These are phyloP conservation scores for Diaporthe sp. DNA, from an alignment of 2,329 filamentous ascomycete genomes.

Conservation along the genomic window DNA sequence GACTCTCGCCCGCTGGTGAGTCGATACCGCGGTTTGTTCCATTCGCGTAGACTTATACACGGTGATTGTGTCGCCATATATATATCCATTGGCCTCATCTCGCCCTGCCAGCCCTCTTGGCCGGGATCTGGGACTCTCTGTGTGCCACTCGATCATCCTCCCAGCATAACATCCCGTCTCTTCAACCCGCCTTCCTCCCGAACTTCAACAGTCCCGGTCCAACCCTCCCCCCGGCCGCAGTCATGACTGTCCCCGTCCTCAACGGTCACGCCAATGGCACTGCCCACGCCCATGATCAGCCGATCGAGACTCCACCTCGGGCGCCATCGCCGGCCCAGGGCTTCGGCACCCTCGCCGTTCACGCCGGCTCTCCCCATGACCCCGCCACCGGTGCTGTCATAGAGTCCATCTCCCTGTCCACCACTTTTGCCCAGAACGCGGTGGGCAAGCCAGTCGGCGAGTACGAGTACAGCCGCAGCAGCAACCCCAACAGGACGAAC, in stretches of 20 bases:
- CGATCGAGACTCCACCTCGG: slow-evolving; percentile 76
- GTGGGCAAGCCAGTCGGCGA: slow-evolving; percentile 89
- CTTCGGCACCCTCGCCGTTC: slow-evolving; percentile 95
- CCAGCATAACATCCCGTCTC: not conserved
- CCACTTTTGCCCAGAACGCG: slow-evolving; percentile 91
- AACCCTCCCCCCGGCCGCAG: not conserved
- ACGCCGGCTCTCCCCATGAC: slow-evolving; percentile 92
- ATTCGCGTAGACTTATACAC: not conserved
- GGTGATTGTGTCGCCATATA: not conserved
- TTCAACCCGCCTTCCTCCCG: not conserved
- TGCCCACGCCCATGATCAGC: slow-evolving; percentile 45
- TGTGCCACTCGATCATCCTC: not conserved
- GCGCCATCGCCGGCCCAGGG: slow-evolving; percentile 80
- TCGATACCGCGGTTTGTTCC: not conserved
- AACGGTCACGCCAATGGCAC: slow-evolving; percentile 30
- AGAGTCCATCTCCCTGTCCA: slow-evolving; percentile 94
- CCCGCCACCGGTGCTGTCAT: slow-evolving; percentile 95
- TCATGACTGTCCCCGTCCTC: slow-evolving; percentile 32
- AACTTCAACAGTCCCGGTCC: not conserved
- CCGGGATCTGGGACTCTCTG: not conserved
- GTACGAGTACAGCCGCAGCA: slow-evolving; percentile 94
- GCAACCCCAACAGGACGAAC: slow-evolving; percentile 95
- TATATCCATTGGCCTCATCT: not conserved
- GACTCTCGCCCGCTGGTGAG: not conserved
- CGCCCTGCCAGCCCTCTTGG: not conserved